phyloP scores from a whole-genome alignment of 257 asterid genomes.

The Vinca minor region DNA sequence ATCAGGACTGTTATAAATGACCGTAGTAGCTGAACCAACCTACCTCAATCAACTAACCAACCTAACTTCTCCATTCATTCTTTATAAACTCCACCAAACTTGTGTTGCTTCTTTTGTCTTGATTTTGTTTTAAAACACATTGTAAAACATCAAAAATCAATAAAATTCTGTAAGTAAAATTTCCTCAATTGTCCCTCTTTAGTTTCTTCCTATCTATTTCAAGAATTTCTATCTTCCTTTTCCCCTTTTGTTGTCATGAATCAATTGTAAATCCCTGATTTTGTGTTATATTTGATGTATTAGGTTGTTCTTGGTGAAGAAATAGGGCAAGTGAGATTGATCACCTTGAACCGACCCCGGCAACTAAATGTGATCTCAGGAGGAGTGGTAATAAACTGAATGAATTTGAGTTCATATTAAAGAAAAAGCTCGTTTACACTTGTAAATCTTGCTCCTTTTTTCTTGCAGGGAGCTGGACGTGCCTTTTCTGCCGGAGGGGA shows the following conservation, averaged over 20 bases:
- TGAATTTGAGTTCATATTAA: neutral
- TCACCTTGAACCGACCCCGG: conserved; percentile 79
- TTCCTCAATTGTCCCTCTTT: neutral
- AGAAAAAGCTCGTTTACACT: no score
- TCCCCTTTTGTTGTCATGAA: neutral
- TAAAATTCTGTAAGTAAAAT: neutral
- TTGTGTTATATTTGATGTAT: conserved; percentile 16
- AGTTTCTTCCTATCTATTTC: neutral
- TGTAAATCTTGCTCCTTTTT: conserved; percentile 13
- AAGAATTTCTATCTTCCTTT: neutral
- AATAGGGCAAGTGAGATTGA: conserved; percentile 50
- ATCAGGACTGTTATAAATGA: no score
- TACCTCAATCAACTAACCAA: no score
- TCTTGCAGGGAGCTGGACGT: conserved; percentile 77
- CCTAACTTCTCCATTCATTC: no score
- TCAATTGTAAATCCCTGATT: neutral
- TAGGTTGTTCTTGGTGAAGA: conserved; percentile 78
- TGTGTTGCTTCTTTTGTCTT: no score
- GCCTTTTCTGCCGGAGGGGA: conserved; percentile 98
- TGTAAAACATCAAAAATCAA: no score
- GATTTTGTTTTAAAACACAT: no score
- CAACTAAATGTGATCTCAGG: conserved; percentile 70
- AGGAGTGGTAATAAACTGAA: conserved; percentile 61
- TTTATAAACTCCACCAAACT: no score
- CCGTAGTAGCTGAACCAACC: no score